Conservation (phyloP, 2,329 filamentous ascomycete genomes). For the Zalaria sp. region DNA sequence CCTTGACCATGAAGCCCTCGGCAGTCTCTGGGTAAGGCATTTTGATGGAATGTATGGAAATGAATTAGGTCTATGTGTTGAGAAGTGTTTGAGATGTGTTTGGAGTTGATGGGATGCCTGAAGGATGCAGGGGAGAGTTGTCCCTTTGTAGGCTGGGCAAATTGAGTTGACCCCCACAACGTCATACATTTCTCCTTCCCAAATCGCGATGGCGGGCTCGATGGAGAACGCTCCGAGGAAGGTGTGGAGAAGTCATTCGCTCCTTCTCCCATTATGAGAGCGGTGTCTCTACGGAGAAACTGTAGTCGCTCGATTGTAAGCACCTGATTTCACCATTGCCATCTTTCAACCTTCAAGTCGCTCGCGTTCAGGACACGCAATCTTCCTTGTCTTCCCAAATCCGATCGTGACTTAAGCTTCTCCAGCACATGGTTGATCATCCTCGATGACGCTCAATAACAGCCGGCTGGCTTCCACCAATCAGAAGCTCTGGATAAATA, state of each 20-base stretch:
- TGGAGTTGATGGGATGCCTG: not conserved
- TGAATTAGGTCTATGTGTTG: conserved; percentile 1
- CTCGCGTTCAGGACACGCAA: too few relatives aligned
- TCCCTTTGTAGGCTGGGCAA: conserved; percentile 1
- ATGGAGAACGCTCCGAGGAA: not conserved
- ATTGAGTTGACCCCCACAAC: not conserved
- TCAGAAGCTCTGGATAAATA: not conserved
- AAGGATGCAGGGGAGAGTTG: not conserved
- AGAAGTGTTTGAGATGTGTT: not conserved
- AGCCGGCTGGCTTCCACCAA: not conserved
- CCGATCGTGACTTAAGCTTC: too few relatives aligned
- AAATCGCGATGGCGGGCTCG: not conserved
- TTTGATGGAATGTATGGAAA: conserved; percentile 9
- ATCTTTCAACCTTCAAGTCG: too few relatives aligned
- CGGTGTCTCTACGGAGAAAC: too few relatives aligned
- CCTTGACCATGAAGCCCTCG: conserved; percentile 33
- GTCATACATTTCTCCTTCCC: not conserved
- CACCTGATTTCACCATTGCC: too few relatives aligned
- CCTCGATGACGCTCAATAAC: not conserved
- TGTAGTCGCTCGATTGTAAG: too few relatives aligned
- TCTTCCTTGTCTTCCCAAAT: too few relatives aligned
- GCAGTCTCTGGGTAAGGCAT: conserved; percentile 40
- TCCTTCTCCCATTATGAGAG: too few relatives aligned
- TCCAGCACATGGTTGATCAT: too few relatives aligned
- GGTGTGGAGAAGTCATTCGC: too few relatives aligned